These are phyloP conservation scores for Termitomyces sp. DNA, from an alignment of 768 basidiomycete genomes.

Conservation along the genomic window DNA sequence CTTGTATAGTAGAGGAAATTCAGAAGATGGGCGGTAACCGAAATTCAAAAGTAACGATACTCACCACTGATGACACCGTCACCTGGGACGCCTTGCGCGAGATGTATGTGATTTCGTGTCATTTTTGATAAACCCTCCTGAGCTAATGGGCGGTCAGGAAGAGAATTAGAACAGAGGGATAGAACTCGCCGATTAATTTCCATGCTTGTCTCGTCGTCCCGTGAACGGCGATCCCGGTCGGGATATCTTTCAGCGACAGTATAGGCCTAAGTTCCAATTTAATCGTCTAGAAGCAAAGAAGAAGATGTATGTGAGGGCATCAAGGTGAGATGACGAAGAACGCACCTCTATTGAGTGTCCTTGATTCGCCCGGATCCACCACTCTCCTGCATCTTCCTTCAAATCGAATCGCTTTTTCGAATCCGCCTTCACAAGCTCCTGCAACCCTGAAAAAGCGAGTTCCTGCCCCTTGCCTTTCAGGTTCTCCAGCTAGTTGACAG, in stretches of 20 bases:
- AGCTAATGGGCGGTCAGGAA: constrained; percentile 36
- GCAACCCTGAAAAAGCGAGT: constrained; percentile 51
- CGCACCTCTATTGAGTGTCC: constrained; percentile 82
- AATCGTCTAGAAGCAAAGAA: constrained; percentile 48
- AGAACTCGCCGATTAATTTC: constrained; percentile 59
- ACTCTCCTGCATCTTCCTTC: constrained; percentile 53
- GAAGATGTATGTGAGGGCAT: neutral
- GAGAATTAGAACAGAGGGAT: neutral
- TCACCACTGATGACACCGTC: constrained; percentile 74
- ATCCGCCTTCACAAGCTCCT: constrained; percentile 67
- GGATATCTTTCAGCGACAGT: constrained; percentile 56
- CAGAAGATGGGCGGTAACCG: neutral
- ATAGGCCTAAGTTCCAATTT: constrained; percentile 66
- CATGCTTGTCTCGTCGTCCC: constrained; percentile 74
- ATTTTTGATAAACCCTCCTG: constrained; percentile 77
- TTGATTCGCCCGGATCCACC: constrained; percentile 91
- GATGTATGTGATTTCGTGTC: constrained; percentile 89
- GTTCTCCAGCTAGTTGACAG: constrained; percentile 55
- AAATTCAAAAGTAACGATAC: constrained; percentile 20
- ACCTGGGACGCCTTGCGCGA: constrained; percentile 75
- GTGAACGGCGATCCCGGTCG: constrained; percentile 73
- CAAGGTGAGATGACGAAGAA: neutral
- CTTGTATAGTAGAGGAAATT: constrained; percentile 34
- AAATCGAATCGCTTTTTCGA: constrained; percentile 66
- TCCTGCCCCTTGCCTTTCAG: constrained; percentile 58